Percentiles rank a stretch among this genome's conserved stretches.
These are phyloP conservation scores for Endocarpon pusillum DNA, from an alignment of 495 filamentous ascomycete genomes.

Conservation along the genomic window DNA sequence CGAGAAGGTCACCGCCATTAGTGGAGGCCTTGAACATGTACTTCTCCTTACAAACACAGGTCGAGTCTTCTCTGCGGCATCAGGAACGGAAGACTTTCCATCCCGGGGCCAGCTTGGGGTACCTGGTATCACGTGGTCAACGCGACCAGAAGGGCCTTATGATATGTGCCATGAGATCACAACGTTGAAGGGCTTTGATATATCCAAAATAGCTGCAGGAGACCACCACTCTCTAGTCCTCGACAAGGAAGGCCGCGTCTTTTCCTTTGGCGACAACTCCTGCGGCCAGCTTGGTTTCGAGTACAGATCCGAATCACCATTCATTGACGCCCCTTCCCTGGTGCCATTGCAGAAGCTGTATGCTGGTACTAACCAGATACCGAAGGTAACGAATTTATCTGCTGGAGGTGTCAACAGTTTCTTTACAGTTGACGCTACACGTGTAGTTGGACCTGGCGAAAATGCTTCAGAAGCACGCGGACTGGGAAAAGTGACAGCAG, in stretches of 20 bases:
- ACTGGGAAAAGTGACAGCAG: constrained; percentile 40
- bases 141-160: constrained; percentile 58
- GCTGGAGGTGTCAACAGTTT: constrained; percentile 78
- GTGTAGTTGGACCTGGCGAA: constrained; percentile 29
- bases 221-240: constrained; percentile 74
- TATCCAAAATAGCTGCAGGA: constrained; percentile 60
- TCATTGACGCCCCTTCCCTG: constrained; percentile 48
- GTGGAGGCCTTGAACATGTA: constrained; percentile 67
- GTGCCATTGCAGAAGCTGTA: constrained; percentile 58
- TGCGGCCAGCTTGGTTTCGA: constrained; percentile 73
- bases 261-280: constrained; percentile 80
- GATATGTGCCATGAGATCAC: constrained; percentile 64
- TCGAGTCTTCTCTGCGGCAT: constrained; percentile 70
- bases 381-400: constrained; percentile 52
- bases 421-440: constrained; percentile 65
- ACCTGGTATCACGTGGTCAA: constrained; percentile 61
- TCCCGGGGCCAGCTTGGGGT: constrained; percentile 74
- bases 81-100: constrained; percentile 62
- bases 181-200: constrained; percentile 42
- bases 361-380: constrained; percentile 34
- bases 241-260: constrained; percentile 58
- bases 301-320: constrained; percentile 37
- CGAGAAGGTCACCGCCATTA: constrained; percentile 58
- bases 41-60: constrained; percentile 73
- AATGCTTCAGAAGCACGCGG: constrained; percentile 22